Percentiles rank a stretch among this genome's conserved stretches.
These are phyloP conservation scores for Fragosphaeria purpurea DNA, from an alignment of 2,329 filamentous ascomycete genomes.

Conservation along the genomic window DNA sequence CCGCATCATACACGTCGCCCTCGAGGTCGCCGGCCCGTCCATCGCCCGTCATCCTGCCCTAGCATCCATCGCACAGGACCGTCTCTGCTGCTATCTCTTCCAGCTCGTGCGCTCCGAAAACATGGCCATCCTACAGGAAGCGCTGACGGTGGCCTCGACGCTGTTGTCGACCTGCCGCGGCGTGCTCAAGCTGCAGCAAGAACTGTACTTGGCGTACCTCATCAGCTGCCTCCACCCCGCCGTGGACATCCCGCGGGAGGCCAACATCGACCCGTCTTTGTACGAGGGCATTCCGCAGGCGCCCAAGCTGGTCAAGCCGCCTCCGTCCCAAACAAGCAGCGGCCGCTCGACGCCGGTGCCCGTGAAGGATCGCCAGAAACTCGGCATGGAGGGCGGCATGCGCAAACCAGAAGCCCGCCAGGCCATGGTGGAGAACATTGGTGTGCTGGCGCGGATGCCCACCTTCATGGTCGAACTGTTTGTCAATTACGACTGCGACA, in stretches of 20 bases:
- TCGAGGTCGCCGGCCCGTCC: constrained; percentile 91
- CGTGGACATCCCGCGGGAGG: constrained; percentile 87
- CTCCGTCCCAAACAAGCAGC: constrained; percentile 61
- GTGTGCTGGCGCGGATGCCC: constrained; percentile 82
- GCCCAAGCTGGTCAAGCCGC: constrained; percentile 75
- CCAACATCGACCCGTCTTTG: constrained; percentile 79
- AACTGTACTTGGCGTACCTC: constrained; percentile 88
- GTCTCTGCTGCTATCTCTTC: constrained; percentile 87
- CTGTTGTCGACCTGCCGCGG: constrained; percentile 81
- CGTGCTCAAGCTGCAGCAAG: constrained; percentile 90
- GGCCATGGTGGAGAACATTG: constrained; percentile 96
- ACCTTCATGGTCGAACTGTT: constrained; percentile 93
- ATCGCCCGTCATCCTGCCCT: constrained; percentile 87
- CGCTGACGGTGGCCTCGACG: constrained; percentile 83
- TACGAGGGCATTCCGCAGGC: constrained; percentile 90
- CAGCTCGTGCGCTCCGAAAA: constrained; percentile 95
- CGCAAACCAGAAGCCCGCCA: constrained; percentile 91
- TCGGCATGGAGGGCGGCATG: constrained; percentile 84
- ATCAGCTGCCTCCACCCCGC: constrained; percentile 87
- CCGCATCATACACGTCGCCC: constrained; percentile 90
- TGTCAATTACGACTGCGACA: constrained; percentile 95
- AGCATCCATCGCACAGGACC: constrained; percentile 81
- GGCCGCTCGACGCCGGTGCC: constrained; percentile 84
- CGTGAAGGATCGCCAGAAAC: constrained; percentile 82
- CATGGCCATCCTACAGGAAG: constrained; percentile 88